phyloP scores from a whole-genome alignment of 345 rosid genomes.

The Excoecaria cochinchinensis region DNA sequence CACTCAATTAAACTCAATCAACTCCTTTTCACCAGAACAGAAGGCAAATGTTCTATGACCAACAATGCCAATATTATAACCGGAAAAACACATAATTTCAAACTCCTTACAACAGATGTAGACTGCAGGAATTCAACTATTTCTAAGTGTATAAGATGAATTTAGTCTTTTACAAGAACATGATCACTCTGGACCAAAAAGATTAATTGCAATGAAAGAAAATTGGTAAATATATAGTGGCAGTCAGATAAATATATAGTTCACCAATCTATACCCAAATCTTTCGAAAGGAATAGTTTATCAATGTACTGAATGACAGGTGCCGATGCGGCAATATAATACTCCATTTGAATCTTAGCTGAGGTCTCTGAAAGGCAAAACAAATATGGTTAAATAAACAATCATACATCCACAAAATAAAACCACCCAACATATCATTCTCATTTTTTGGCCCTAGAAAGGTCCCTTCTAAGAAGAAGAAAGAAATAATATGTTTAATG shows the following conservation, averaged over 20 bases:
- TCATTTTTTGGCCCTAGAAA: not conserved
- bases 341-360: conserved; percentile 72
- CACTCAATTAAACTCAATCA: too few species aligned
- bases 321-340: conserved; percentile 52
- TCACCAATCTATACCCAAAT: conserved; percentile 88
- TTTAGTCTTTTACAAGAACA: not conserved
- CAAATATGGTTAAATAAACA: not conserved
- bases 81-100: too few species aligned
- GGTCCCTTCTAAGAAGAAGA: too few species aligned
- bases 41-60: too few species aligned
- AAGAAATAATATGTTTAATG: not conserved
- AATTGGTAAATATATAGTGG: too few species aligned
- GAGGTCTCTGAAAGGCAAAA: conserved; percentile 49
- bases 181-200: too few species aligned
- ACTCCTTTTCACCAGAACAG: too few species aligned
- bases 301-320: conserved; percentile 64
- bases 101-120: too few species aligned
- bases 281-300: conserved; percentile 60
- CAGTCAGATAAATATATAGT: conserved; percentile 2
- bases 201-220: not conserved
- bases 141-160: too few species aligned
- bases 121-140: too few species aligned
- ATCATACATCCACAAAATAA: not conserved
- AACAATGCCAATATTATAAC: too few species aligned
- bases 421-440: not conserved